These are phyloP conservation scores for Eutypella sp. DNA, from an alignment of 2,329 filamentous ascomycete species.

Conservation along the genomic window DNA sequence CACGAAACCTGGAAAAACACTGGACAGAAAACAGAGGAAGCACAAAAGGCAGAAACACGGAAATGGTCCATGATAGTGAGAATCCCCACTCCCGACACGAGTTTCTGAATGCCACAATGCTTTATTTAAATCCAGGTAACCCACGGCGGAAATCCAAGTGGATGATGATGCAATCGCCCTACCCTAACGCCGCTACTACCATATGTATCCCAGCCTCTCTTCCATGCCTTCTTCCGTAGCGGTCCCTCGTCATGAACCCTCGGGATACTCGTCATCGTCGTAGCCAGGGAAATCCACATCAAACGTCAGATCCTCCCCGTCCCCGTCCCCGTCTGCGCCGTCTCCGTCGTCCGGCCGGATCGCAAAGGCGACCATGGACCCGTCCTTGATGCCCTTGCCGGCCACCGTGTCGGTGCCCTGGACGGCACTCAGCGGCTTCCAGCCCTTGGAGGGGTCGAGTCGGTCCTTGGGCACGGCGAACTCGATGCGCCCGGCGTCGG, in stretches of 20 bases:
- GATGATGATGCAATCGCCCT: no score
- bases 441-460: constrained; percentile 43
- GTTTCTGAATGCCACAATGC: no score
- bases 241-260: constrained; percentile 14
- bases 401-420: constrained; percentile 34
- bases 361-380: constrained; percentile 45
- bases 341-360: constrained; percentile 35
- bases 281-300: constrained; percentile 39
- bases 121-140: no score
- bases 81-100: no score
- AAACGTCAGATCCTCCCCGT: constrained; percentile 36
- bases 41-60: no score
- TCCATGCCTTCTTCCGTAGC: constrained; percentile 8
- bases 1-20: no score
- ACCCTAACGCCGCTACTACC: no score
- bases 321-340: constrained; percentile 29
- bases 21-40: no score
- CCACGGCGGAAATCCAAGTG: no score
- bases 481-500: constrained; percentile 36
- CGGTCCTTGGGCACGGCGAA: constrained; percentile 43
- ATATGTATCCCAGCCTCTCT: no score
- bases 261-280: constrained; percentile 38
- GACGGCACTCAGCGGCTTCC: constrained; percentile 39
- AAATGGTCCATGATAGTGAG: no score
- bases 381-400: constrained; percentile 41